phyloP scores from a whole-genome alignment of 129 eudicot genomes.

The Ambrosia trifida region DNA sequence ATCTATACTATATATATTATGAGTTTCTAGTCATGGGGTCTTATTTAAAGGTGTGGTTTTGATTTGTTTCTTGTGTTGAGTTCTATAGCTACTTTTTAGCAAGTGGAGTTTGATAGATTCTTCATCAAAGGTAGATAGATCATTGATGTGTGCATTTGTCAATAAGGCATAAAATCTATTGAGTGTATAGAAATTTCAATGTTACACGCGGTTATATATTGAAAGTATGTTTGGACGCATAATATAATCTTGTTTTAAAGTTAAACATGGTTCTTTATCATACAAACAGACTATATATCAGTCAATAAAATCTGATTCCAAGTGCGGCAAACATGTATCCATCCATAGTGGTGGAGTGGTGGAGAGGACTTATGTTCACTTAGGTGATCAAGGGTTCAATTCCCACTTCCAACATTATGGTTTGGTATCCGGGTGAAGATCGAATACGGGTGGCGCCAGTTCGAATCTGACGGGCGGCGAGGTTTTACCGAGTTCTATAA shows the following conservation, averaged over 20 bases:
- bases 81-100: constrained; percentile 1
- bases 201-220: no score
- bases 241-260: not conserved
- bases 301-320: not conserved
- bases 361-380: no score
- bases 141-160: constrained; percentile 1
- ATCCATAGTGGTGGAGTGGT: no score
- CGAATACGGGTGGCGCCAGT: no score
- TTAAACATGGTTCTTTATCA: not conserved
- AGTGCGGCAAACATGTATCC: not conserved
- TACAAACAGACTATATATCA: not conserved
- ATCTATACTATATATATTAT: not conserved
- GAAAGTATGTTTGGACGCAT: not conserved
- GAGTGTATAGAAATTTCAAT: not conserved
- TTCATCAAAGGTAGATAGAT: constrained; percentile 5
- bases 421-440: no score
- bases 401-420: no score
- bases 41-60: constrained; percentile 22
- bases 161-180: not conserved
- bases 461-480: no score
- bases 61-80: constrained; percentile 22
- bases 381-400: no score
- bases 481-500: no score
- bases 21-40: constrained; percentile 13
- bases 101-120: constrained; percentile 20